Percentiles rank a stretch among this genome's conserved stretches.
Conservation (phyloP, 2,329 filamentous ascomycete genomes). For the Cercospora brassicicola region DNA sequence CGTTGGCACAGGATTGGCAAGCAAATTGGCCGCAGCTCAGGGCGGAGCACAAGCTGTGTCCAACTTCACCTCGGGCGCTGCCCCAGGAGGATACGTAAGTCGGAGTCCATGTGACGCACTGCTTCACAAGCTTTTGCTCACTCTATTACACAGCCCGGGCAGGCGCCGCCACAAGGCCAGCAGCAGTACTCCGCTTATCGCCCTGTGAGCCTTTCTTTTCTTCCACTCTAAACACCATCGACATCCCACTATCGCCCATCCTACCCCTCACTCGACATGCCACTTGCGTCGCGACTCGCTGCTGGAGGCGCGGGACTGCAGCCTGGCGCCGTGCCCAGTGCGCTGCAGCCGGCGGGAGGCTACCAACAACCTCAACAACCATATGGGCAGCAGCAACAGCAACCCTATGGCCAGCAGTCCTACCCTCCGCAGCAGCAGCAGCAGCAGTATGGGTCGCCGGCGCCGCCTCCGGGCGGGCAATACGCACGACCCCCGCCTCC, state of each 20-base stretch:
- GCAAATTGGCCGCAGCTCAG: constrained; percentile 50
- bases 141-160: constrained; percentile 36
- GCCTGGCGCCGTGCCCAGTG: constrained; percentile 43
- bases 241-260: constrained; percentile 11
- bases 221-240: constrained; percentile 13
- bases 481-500: constrained; percentile 47
- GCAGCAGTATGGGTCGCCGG: constrained; percentile 38
- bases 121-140: constrained; percentile 27
- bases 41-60: constrained; percentile 32
- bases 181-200: constrained; percentile 54
- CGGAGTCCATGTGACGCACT: constrained; percentile 21
- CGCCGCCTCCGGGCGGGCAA: constrained; percentile 29
- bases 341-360: constrained; percentile 41
- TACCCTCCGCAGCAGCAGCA: constrained; percentile 16
- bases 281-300: constrained; percentile 34
- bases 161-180: constrained; percentile 31
- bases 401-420: constrained; percentile 20
- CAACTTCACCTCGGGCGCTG: constrained; percentile 29
- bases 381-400: constrained; percentile 17
- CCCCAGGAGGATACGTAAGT: constrained; percentile 56
- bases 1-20: constrained; percentile 43
- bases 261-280: constrained; percentile 28
- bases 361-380: constrained; percentile 27
- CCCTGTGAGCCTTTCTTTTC: constrained; percentile 28
- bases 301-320: constrained; percentile 26